Evolutionary conservation across 495 filamentous ascomycete genomes (phyloP).

Genomic region (Lepraria neglecta): DNA sequence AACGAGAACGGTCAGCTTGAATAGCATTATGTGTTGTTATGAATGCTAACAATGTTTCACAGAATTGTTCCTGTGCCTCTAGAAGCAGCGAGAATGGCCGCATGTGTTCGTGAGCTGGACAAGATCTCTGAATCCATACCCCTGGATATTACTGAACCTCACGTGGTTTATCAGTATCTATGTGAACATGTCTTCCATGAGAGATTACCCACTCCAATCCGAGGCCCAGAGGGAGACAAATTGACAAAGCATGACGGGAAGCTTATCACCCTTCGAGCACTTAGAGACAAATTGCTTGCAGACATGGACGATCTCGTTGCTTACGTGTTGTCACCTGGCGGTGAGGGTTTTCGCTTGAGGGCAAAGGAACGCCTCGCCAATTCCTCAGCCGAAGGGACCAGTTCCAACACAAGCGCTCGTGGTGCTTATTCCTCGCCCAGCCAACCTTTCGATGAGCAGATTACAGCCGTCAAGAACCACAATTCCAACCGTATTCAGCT

Average conservation of each 20-base stretch:
- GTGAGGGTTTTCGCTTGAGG: conserved; percentile 11
- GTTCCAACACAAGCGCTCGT: neutral
- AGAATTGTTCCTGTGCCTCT: conserved; percentile 16
- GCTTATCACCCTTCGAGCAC: conserved; percentile 8
- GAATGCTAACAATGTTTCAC: neutral
- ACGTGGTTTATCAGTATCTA: conserved; percentile 15
- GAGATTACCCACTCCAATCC: conserved; percentile 11
- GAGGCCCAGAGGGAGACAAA: conserved; percentile 8
- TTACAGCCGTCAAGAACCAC: conserved; percentile 1
- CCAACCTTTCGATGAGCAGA: conserved; percentile 10
- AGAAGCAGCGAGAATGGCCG: conserved; percentile 13
- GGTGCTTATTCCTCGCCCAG: neutral
- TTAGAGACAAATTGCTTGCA: conserved; percentile 9
- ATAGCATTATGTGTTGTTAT: neutral
- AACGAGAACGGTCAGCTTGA: conserved; percentile 5
- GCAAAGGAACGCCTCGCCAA: conserved; percentile 4
- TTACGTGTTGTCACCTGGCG: conserved; percentile 13
- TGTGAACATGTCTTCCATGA: conserved; percentile 19
- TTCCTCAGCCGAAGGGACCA: neutral
- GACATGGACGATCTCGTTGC: conserved; percentile 16
- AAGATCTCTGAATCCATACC: neutral
- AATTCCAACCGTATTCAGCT: neutral
- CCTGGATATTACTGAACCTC: neutral
- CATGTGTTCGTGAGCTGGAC: conserved; percentile 18
- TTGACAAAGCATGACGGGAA: conserved; percentile 11